Conservation (phyloP, 2,329 filamentous ascomycete species). For the Botrytis squamosa region DNA sequence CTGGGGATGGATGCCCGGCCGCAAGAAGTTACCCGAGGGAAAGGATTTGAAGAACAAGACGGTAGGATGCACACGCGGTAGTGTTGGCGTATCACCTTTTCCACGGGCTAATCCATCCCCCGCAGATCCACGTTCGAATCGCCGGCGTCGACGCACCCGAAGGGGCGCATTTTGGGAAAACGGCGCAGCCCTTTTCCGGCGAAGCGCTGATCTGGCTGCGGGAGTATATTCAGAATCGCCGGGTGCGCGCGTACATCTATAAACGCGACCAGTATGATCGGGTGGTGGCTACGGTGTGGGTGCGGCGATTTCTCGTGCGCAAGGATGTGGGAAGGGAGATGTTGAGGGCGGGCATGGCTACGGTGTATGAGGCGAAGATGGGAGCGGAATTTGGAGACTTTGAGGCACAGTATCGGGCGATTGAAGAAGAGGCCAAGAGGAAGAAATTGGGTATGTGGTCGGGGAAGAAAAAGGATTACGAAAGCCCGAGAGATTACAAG, state of each 20-base stretch:
- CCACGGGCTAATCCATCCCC: neutral
- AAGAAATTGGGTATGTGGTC: constrained; percentile 75
- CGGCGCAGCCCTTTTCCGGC: constrained; percentile 77
- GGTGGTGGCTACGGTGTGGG: constrained; percentile 80
- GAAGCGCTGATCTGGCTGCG: constrained; percentile 84
- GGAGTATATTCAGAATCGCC: constrained; percentile 65
- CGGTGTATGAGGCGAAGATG: constrained; percentile 88
- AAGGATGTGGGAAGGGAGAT: constrained; percentile 87
- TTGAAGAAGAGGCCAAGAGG: constrained; percentile 64
- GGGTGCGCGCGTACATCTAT: constrained; percentile 80
- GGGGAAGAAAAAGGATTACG: constrained; percentile 59
- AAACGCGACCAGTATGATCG: constrained; percentile 89
- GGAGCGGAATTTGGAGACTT: constrained; percentile 82
- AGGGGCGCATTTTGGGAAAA: constrained; percentile 84
- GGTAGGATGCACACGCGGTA: constrained; percentile 48
- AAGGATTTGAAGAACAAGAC: constrained; percentile 74
- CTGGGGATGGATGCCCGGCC: constrained; percentile 81
- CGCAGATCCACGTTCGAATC: constrained; percentile 79
- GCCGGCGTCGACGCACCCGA: constrained; percentile 94
- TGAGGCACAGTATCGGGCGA: constrained; percentile 61
- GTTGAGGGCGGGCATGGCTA: constrained; percentile 80
- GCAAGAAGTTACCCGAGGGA: constrained; percentile 65
- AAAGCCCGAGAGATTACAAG: constrained; percentile 90
- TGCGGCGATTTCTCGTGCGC: constrained; percentile 63
- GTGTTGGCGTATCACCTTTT: neutral